phyloP scores from a whole-genome alignment of 2,329 filamentous ascomycete genomes.

The Phialophora chinensis region DNA sequence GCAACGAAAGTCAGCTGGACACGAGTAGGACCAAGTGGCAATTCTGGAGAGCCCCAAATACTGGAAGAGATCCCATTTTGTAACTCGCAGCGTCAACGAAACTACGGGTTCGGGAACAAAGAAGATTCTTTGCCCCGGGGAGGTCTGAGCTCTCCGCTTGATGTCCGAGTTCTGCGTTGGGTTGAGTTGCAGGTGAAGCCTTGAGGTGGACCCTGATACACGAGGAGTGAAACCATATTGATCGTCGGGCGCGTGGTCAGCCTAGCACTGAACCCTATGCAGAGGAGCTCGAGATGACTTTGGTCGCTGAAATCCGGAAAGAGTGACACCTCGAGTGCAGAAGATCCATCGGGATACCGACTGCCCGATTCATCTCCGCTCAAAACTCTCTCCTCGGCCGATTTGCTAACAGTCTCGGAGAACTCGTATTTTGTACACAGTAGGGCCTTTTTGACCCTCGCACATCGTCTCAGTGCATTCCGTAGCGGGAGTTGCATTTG shows the following conservation, averaged over 20 bases:
- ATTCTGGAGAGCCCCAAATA: not conserved
- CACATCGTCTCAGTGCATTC: too few species aligned
- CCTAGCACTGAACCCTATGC: not conserved
- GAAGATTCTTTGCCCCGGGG: not conserved
- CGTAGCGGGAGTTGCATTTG: too few species aligned
- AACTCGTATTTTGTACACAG: too few species aligned
- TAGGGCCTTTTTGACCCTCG: too few species aligned
- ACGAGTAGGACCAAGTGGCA: not conserved
- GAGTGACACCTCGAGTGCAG: not conserved
- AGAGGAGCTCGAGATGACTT: not conserved
- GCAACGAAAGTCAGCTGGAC: not conserved
- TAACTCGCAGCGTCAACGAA: not conserved
- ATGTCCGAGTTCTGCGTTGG: not conserved
- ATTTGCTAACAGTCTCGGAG: too few species aligned
- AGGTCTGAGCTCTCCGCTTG: not conserved
- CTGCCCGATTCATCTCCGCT: not conserved
- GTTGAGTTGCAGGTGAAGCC: not conserved
- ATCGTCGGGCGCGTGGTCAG: not conserved
- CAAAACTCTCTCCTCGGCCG: not conserved
- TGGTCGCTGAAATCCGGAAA: not conserved
- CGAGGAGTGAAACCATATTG: not conserved
- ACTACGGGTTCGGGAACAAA: not conserved
- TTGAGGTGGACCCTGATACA: not conserved
- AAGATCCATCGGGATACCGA: not conserved
- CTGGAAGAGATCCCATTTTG: not conserved